Conservation (phyloP, 345 rosid genomes). For the Melaleuca quinquenervia region DNA sequence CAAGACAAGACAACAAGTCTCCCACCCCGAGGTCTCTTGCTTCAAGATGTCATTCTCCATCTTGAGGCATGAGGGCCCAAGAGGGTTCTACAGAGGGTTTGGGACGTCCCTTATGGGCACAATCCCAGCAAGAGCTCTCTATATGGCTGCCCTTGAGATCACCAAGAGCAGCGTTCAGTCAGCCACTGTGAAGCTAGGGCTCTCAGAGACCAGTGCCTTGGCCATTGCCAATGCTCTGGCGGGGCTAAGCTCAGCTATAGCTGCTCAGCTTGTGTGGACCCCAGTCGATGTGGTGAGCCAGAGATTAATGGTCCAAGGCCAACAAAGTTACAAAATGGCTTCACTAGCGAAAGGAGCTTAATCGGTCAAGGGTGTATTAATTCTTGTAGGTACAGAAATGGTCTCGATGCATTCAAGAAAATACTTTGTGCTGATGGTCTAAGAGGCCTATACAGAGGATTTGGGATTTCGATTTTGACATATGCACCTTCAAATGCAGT, state of each 20-base stretch:
- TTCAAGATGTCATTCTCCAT: slow-evolving; percentile 49
- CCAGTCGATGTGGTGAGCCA: slow-evolving; percentile 91
- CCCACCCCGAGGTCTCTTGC: slow-evolving; percentile 38
- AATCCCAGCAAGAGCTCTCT: slow-evolving; percentile 85
- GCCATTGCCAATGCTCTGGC: slow-evolving; percentile 79
- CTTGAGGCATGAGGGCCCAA: slow-evolving; percentile 55
- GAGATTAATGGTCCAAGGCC: slow-evolving; percentile 84
- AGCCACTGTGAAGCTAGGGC: slow-evolving; percentile 63
- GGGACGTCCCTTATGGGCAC: slow-evolving; percentile 92
- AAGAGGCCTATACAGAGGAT: slow-evolving; percentile 81
- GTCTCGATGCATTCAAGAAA: slow-evolving; percentile 74
- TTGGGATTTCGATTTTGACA: slow-evolving; percentile 85
- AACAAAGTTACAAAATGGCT: slow-evolving; percentile 15
- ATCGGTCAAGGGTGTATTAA: neutral
- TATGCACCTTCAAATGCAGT: slow-evolving; percentile 95
- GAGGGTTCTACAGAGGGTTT: slow-evolving; percentile 77
- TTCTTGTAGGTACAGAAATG: slow-evolving; percentile 39
- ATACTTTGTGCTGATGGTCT: slow-evolving; percentile 66
- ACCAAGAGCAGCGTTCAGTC: slow-evolving; percentile 73
- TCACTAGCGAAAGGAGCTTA: slow-evolving; percentile 15
- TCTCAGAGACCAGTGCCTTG: slow-evolving; percentile 50
- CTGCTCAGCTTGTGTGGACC: slow-evolving; percentile 88
- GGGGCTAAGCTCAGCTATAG: slow-evolving; percentile 80
- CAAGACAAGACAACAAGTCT: slow-evolving; percentile 87
- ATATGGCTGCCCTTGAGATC: slow-evolving; percentile 82